phyloP scores from a whole-genome alignment of 768 basidiomycete genomes.

The Tricholoma flavovirens region DNA sequence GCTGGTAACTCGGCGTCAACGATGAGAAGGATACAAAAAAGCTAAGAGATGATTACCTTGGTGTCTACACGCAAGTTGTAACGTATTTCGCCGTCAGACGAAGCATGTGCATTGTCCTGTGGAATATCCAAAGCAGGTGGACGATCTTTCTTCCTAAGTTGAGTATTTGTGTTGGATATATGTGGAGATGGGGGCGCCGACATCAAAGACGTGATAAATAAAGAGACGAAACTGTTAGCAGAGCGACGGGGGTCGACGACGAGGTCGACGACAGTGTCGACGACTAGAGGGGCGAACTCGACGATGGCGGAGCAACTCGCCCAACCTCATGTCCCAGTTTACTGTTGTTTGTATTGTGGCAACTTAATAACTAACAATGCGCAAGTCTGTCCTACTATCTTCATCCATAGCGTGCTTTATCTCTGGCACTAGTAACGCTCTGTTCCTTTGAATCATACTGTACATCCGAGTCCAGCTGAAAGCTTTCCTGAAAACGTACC shows the following conservation, averaged over 20 bases:
- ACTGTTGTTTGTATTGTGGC: slow-evolving; percentile 30
- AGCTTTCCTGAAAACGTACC: too few species aligned
- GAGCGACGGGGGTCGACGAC: slow-evolving; percentile 9
- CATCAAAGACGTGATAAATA: slow-evolving; percentile 25
- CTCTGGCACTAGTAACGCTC: too few species aligned
- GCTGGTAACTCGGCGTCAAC: slow-evolving; percentile 12
- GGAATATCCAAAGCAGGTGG: slow-evolving; percentile 48
- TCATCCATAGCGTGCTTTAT: too few species aligned
- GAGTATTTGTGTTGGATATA: slow-evolving; percentile 29
- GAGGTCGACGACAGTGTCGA: too few species aligned
- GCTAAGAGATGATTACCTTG: slow-evolving; percentile 23
- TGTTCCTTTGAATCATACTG: too few species aligned
- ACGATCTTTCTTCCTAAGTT: slow-evolving; percentile 43
- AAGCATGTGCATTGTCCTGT: slow-evolving; percentile 29
- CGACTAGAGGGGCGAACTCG: slow-evolving; percentile 1
- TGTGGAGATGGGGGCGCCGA: slow-evolving; percentile 37
- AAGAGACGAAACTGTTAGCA: slow-evolving; percentile 15
- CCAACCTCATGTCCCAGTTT: slow-evolving; percentile 34
- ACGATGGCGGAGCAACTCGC: slow-evolving; percentile 10
- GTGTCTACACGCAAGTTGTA: slow-evolving; percentile 16
- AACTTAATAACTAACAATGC: background rate
- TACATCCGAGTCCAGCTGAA: too few species aligned
- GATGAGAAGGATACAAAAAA: slow-evolving; percentile 3
- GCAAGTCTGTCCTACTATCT: too few species aligned
- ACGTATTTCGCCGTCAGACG: slow-evolving; percentile 34